Conservation (phyloP, 208 protist species). For the Entamoeba dispar region DNA sequence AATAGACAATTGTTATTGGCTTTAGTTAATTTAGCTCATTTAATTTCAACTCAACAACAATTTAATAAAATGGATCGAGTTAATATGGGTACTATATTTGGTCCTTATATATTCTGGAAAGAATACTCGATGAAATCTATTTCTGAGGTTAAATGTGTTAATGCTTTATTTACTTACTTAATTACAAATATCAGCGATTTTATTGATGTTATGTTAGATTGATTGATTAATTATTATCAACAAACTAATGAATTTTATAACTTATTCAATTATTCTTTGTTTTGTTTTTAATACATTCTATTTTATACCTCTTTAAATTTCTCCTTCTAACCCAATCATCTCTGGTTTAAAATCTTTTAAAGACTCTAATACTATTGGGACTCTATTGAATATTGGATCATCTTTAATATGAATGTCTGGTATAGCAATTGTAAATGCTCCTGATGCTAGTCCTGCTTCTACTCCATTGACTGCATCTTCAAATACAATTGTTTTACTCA, state of each 20-base stretch:
- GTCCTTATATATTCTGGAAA: background rate
- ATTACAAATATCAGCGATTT: background rate
- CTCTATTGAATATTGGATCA: background rate
- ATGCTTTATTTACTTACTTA: background rate
- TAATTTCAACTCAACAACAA: background rate
- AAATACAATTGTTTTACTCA: background rate
- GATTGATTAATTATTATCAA: no score
- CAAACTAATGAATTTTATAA: no score
- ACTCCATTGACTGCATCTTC: background rate
- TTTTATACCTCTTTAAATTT: no score
- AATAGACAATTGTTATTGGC: background rate
- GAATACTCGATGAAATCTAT: background rate
- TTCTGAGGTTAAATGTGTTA: background rate
- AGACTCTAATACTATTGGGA: background rate
- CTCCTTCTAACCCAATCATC: no score
- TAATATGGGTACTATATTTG: background rate
- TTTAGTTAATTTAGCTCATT: background rate
- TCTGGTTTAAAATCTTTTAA: no score
- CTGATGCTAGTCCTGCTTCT: background rate
- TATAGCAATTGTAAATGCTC: background rate
- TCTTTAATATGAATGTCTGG: background rate
- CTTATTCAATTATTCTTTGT: no score
- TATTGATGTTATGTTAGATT: background rate
- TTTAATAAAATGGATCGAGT: background rate
- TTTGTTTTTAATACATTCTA: no score